Conservation (phyloP, 139 green algal species). For the Trebouxia sp. region DNA sequence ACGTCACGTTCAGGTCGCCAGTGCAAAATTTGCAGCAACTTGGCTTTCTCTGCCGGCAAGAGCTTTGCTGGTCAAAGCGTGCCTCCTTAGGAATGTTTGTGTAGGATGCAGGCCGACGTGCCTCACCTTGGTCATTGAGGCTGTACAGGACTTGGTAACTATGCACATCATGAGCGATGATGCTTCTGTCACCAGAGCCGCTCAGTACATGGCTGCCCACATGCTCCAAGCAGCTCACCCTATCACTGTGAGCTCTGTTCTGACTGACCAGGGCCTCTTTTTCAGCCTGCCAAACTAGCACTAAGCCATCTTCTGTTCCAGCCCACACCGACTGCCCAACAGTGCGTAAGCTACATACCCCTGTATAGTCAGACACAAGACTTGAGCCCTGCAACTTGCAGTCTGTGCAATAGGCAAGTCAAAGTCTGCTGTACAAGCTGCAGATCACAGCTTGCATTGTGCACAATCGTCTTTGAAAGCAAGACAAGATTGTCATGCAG, state of each 20-base stretch:
- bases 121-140: conserved; percentile 46
- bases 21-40: conserved; percentile 23
- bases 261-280: conserved; percentile 17
- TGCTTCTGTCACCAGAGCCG: conserved; percentile 51
- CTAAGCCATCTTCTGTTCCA: conserved; percentile 50
- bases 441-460: too few relatives aligned
- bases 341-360: neutral
- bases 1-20: too few relatives aligned
- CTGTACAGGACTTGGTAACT: conserved; percentile 42
- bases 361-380: too few relatives aligned
- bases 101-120: too few relatives aligned
- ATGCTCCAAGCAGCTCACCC: conserved; percentile 45
- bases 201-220: conserved; percentile 57
- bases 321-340: conserved; percentile 44
- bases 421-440: neutral
- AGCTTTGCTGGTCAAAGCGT: neutral
- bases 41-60: conserved; percentile 31
- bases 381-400: too few relatives aligned
- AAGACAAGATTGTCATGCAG: too few relatives aligned
- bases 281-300: conserved; percentile 30
- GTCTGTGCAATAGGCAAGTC: neutral
- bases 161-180: conserved; percentile 47
- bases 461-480: too few relatives aligned
- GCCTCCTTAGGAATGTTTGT: too few relatives aligned
- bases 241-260: conserved; percentile 39